Evolutionary conservation across 2,329 filamentous ascomycete genomes (phyloP), one percentile per base, ranked within the genome.

Genomic region (Penicillium hordei): DNA sequence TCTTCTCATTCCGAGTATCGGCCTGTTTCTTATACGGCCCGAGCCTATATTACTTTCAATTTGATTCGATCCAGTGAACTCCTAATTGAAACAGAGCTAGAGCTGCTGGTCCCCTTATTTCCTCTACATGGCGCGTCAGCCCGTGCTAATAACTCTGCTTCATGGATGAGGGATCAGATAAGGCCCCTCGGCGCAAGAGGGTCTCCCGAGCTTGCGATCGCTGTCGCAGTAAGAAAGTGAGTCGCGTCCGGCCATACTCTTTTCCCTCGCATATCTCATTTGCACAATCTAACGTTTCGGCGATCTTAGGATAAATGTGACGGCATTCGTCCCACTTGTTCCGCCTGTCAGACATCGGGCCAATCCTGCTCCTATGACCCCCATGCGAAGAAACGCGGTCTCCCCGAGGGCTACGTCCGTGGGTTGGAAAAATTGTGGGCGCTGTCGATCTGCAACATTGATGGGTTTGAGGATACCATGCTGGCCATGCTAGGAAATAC

Each of bases 381-480:
- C 13, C 70, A 72, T 54, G 75, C 72, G 48, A 79, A 78, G 64
- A 79, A 79, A 62, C 72, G 77, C 52, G 77, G 77, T 19, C 64
- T 79, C 17, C 77, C 77, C 1, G 77, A 79, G 61, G 77, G 77
- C 38, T 79, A 79, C 66, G 77, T 79, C 33, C 76, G 77, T 21
- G 76, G 76, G 4, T 55, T 79, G 52, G 77, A 79, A 63, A 79
- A 79, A 61, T 68, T 79, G 33, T 79, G 76, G 75, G 76, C 76
- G 7, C 61, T 79, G 27, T 73, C 76, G 8, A 69, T 78, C 39
- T 75, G 72, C 59, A 79, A 78, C 38, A 75, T 79, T 48, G 72
- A 77, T 33, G 77, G 77, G 5, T 72, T 79, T 38, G 77, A 79
- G 57, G 75, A 76, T 23, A 72, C 68, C 31, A 73, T 78, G 65